Percentiles rank a stretch among this genome's conserved stretches.
Evolutionary conservation across 352 stramenopile genomes (phyloP).

Genomic region (Globisporangium takayamanum): DNA sequence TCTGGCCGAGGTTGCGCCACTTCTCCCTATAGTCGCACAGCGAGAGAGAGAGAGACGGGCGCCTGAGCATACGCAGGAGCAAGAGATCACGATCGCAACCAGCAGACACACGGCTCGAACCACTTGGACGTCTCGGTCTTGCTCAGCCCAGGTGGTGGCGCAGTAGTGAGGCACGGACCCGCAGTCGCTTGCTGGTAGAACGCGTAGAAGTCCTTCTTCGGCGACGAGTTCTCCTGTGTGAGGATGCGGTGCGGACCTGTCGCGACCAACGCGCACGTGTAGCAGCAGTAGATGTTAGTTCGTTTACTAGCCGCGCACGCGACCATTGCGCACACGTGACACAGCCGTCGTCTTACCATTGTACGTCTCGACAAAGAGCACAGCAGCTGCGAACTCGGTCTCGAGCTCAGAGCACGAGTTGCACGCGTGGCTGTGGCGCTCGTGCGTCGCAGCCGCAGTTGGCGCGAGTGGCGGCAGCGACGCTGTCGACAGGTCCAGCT

Average conservation of each 20-base stretch:
- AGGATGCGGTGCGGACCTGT: conserved; percentile 67
- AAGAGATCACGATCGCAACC: background rate
- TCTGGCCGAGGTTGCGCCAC: conserved; percentile 56
- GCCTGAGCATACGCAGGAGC: background rate
- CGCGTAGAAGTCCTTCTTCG: conserved; percentile 76
- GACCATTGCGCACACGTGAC: background rate
- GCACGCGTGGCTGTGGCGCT: conserved; percentile 26
- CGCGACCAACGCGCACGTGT: background rate
- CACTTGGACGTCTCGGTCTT: conserved; percentile 58
- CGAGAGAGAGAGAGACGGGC: background rate
- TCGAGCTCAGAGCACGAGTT: conserved; percentile 55
- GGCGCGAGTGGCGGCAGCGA: conserved; percentile 29
- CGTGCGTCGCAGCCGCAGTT: conserved; percentile 7
- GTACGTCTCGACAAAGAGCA: conserved; percentile 80
- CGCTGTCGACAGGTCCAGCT: conserved; percentile 23
- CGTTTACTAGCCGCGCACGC: background rate
- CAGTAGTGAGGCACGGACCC: conserved; percentile 34
- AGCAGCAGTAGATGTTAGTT: background rate
- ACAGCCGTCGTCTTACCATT: conserved; percentile 20
- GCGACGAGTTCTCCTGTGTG: conserved; percentile 59
- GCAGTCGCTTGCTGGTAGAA: conserved; percentile 71
- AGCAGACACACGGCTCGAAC: conserved; percentile 11
- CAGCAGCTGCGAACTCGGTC: conserved; percentile 60
- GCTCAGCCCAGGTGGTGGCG: conserved; percentile 26
- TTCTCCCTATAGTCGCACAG: conserved; percentile 33